Evolutionary conservation across 805 yeast species (phyloP), one percentile per base, ranked within the genome.

Genomic region (Diddensiella santjacobensis): DNA sequence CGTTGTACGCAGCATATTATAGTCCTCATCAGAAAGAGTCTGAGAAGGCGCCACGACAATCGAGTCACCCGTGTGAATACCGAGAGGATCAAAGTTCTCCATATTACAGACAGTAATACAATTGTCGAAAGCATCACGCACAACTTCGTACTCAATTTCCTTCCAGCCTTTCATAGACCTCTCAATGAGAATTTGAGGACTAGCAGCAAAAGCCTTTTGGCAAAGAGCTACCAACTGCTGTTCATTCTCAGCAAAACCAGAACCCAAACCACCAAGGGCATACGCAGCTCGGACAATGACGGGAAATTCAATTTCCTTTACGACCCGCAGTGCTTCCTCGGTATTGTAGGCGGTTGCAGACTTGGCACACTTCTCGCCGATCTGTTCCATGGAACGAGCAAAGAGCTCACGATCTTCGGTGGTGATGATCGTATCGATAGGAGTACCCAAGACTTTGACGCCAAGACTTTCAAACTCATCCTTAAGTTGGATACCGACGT

Each of bases 111-210:
- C 99, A 42, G 99, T 91, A 62, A 91, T 88, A 82, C 99, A 91
- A 80, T 91, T 91, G 70, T 88, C 97, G 61, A 81, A 84, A 44
- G 95, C 90, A 72, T 91, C 99, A 70, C 99, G 88, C 47, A 91
- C 99, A 69, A 91, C 99, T 72, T 91, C 99, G 70, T 91, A 91
- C 73, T 91, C 99, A 61, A 91, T 86, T 73, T 91, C 99, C 70
- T 91, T 91, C 99, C 99, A 91, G 56, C 99, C 99, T 74, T 93
- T 93, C 96, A 91, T 87, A 41, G 96, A 88, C 66, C 83, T 81
- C 75, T 91, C 99, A 54, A 91, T 93, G 56, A 91, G 77, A 48
- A 91, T 95, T 73, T 91, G 99, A 10, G 99, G 97, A 49, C 96
- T 84, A 23, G 95, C 80, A 44, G 98, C 96, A 68, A 91, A 89